A percentile compares a stretch with the other conserved stretches of the same genome.
Conservation (phyloP, 73 alveolate genomes). For the Paramecium tetraurelia region DNA sequence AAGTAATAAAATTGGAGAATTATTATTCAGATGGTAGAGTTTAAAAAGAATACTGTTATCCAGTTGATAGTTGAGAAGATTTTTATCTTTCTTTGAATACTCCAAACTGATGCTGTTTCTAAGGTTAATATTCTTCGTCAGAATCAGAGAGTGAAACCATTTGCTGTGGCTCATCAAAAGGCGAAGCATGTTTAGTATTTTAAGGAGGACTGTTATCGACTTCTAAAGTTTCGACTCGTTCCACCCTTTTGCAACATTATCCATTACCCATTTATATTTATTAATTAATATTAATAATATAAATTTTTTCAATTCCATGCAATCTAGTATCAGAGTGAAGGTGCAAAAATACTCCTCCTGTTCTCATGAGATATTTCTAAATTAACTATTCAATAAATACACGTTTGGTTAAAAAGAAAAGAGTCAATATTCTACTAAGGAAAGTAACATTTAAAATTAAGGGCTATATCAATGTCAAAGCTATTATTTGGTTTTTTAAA, state of each 20-base stretch:
- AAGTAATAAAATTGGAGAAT: constrained; percentile 35
- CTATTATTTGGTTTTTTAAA: not conserved
- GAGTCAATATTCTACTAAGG: not conserved
- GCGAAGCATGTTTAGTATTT: not conserved
- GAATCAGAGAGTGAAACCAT: constrained; percentile 32
- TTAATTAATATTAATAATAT: not conserved
- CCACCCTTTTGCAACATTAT: not conserved
- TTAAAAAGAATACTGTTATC: not conserved
- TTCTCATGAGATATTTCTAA: not conserved
- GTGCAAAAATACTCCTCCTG: not conserved
- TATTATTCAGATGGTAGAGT: constrained; percentile 39
- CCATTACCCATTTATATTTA: constrained; percentile 40
- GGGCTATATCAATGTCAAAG: not conserved
- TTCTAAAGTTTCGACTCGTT: not conserved
- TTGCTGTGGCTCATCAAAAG: not conserved
- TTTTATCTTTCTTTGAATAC: not conserved
- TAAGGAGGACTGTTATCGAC: not conserved
- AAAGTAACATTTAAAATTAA: not conserved
- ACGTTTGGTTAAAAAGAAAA: not conserved
- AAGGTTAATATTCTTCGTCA: not conserved
- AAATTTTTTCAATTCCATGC: not conserved
- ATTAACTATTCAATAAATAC: not conserved
- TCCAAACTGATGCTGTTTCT: not conserved
- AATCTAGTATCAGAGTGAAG: not conserved
- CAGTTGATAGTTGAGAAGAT: constrained; percentile 14